These are phyloP conservation scores for Silene coronaria DNA, from an alignment of 179 eudicot species.

Conservation along the genomic window DNA sequence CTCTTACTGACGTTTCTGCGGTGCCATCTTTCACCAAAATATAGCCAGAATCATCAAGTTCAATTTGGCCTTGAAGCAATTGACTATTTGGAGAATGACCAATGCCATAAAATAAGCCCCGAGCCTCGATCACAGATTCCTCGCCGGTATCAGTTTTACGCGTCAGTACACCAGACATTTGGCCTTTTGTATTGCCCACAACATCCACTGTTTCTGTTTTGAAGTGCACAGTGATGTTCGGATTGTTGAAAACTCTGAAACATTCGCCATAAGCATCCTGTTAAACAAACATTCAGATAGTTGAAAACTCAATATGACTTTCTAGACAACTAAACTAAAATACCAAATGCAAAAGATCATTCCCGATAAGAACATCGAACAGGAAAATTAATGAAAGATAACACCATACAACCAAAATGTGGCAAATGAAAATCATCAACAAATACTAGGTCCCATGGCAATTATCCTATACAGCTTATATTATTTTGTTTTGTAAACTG, in stretches of 20 bases:
- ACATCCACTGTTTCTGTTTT: slow-evolving; percentile 92
- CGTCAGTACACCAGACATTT: slow-evolving; percentile 78
- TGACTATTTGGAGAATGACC: slow-evolving; percentile 98
- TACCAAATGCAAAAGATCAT: slow-evolving; percentile 13
- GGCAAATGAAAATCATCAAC: neutral
- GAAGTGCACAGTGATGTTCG: slow-evolving; percentile 96
- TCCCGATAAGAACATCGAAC: slow-evolving; percentile 2
- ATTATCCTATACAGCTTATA: neutral
- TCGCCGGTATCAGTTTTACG: slow-evolving; percentile 65
- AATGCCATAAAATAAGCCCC: slow-evolving; percentile 90
- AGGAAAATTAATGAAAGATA: neutral
- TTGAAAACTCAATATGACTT: slow-evolving; percentile 54
- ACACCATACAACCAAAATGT: neutral
- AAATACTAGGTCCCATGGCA: neutral
- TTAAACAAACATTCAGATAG: slow-evolving; percentile 97
- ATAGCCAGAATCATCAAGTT: slow-evolving; percentile 77
- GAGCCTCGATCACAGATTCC: slow-evolving; percentile 73
- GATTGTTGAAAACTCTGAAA: slow-evolving; percentile 99
- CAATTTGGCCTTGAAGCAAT: slow-evolving; percentile 76
- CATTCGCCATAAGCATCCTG: slow-evolving; percentile 99
- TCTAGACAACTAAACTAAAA: slow-evolving; percentile 23
- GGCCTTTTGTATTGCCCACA: slow-evolving; percentile 82
- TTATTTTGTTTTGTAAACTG: neutral
- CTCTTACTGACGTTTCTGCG: slow-evolving; percentile 74
- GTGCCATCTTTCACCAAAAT: slow-evolving; percentile 72